A percentile compares a stretch with the other conserved stretches of the same genome.
Conservation (phyloP, 306 rosid species). For the Acacia melanoxylon region DNA sequence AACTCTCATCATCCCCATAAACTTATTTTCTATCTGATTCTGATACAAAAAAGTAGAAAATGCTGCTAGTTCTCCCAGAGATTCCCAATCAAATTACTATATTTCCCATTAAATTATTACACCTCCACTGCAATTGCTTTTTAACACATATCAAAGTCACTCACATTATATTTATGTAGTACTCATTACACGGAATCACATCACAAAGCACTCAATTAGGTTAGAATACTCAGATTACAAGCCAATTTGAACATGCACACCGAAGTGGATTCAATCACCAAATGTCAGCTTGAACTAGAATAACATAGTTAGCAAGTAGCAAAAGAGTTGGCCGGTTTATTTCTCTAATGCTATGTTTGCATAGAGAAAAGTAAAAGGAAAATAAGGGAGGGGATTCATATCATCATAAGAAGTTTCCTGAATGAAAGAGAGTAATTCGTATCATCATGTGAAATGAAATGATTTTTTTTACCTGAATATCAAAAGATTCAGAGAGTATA, state of each 20-base stretch:
- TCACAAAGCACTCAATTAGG: background rate
- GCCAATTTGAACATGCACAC: background rate
- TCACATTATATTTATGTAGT: background rate
- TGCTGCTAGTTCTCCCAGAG: background rate
- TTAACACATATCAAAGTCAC: background rate
- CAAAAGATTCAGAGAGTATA: too few relatives aligned
- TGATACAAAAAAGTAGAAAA: background rate
- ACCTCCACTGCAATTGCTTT: background rate
- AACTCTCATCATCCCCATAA: slow-evolving; percentile 16
- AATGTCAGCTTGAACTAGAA: background rate
- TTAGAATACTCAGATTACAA: background rate
- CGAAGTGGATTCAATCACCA: background rate
- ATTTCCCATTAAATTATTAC: too few relatives aligned
- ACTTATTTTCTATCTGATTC: background rate
- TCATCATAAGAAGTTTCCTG: too few relatives aligned
- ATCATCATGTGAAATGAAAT: too few relatives aligned
- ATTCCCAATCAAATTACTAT: background rate
- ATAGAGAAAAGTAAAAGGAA: too few relatives aligned
- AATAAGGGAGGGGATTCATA: too few relatives aligned
- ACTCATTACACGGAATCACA: background rate
- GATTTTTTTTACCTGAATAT: too few relatives aligned
- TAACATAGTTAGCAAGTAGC: background rate
- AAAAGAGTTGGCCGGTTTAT: background rate
- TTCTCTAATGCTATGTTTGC: too few relatives aligned
- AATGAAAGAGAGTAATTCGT: too few relatives aligned